Evolutionary conservation across 495 filamentous ascomycete genomes (phyloP).

Genomic region (Apiosordaria backusii): DNA sequence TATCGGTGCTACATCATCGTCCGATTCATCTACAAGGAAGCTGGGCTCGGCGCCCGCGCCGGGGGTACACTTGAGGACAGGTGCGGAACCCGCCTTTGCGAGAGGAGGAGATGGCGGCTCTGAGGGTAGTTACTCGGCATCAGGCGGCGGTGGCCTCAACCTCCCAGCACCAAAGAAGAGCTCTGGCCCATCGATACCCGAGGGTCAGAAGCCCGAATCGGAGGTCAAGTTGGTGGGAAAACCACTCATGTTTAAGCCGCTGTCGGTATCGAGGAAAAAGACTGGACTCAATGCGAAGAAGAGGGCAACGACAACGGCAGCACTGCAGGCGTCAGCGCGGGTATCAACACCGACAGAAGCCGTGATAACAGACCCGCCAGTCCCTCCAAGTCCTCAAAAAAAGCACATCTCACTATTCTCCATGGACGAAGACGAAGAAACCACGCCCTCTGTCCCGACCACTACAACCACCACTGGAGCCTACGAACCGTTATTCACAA

Average conservation of each 20-base stretch:
- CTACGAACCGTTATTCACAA: slow-evolving; percentile 45
- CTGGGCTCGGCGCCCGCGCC: slow-evolving; percentile 40
- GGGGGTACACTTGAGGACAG: slow-evolving; percentile 73
- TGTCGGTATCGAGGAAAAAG: slow-evolving; percentile 73
- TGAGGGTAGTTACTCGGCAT: slow-evolving; percentile 5
- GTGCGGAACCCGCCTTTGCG: slow-evolving; percentile 72
- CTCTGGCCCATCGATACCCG: slow-evolving; percentile 40
- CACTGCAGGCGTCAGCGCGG: background rate
- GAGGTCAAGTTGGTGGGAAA: slow-evolving; percentile 71
- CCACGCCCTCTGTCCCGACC: background rate
- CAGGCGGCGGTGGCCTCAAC: slow-evolving; percentile 12
- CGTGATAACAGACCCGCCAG: slow-evolving; percentile 8
- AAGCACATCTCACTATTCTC: slow-evolving; percentile 47
- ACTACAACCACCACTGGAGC: slow-evolving; percentile 20
- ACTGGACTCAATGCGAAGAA: slow-evolving; percentile 20
- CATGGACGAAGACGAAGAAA: slow-evolving; percentile 34
- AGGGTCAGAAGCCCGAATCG: slow-evolving; percentile 46
- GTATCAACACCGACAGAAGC: slow-evolving; percentile 7
- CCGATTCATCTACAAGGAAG: slow-evolving; percentile 15
- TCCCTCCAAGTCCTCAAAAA: slow-evolving; percentile 28
- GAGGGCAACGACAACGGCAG: slow-evolving; percentile 6
- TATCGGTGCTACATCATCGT: slow-evolving; percentile 22
- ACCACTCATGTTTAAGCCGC: slow-evolving; percentile 80
- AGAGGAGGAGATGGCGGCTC: slow-evolving; percentile 42
- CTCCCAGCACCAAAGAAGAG: slow-evolving; percentile 30